phyloP scores from a whole-genome alignment of 208 protist genomes.

The Trypanosoma scelopori region DNA sequence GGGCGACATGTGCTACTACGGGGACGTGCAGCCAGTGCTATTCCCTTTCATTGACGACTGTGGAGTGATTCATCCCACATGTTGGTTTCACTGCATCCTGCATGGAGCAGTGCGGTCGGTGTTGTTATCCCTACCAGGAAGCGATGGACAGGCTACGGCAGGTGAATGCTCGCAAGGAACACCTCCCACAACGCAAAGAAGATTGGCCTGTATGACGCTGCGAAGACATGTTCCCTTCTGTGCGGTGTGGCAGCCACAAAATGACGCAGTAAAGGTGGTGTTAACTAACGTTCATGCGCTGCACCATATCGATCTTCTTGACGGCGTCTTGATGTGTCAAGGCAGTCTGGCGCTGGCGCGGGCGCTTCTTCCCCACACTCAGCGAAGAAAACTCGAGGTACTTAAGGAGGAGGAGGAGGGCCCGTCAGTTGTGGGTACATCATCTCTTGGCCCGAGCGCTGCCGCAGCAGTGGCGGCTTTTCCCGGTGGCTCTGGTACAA shows the following conservation, averaged over 20 bases:
- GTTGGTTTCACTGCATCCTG: slow-evolving; percentile 24
- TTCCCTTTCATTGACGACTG: slow-evolving; percentile 20
- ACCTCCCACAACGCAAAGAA: slow-evolving; percentile 5
- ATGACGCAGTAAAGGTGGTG: slow-evolving; percentile 13
- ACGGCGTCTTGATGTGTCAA: slow-evolving; percentile 29
- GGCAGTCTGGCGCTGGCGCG: not conserved
- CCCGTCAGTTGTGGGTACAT: slow-evolving; percentile 28
- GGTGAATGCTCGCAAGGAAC: not conserved
- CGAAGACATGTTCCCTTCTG: slow-evolving; percentile 16
- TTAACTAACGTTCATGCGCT: slow-evolving; percentile 20
- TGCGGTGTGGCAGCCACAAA: slow-evolving; percentile 26
- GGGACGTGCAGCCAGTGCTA: slow-evolving; percentile 23
- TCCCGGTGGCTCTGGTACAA: not conserved
- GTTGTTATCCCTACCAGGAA: slow-evolving; percentile 15
- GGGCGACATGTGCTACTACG: slow-evolving; percentile 28
- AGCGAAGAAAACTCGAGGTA: slow-evolving; percentile 26
- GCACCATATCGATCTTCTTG: slow-evolving; percentile 28
- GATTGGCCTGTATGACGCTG: slow-evolving; percentile 18
- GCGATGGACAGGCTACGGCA: not conserved
- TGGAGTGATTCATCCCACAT: slow-evolving; percentile 21
- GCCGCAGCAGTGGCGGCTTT: slow-evolving; percentile 22
- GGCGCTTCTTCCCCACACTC: not conserved
- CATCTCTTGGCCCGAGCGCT: slow-evolving; percentile 5
- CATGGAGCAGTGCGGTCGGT: slow-evolving; percentile 19
- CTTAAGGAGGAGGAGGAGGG: slow-evolving; percentile 2